Base-by-base conservation (phyloP, 345 rosid genomes). In the Citrus medica region DNA sequence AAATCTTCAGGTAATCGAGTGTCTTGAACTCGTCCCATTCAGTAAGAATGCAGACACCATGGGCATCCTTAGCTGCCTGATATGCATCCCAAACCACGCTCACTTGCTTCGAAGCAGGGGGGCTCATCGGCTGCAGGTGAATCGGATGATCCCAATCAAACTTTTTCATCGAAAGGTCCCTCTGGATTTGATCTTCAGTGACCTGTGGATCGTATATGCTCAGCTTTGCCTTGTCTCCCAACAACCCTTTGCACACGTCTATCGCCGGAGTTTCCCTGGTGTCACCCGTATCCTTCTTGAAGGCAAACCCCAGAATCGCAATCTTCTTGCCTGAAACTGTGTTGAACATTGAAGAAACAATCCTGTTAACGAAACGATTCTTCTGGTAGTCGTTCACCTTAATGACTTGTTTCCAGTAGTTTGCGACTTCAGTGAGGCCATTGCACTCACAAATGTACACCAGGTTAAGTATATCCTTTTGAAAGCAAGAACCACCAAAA, bases 21-120 rank as follows among this genome's bases (percentile, higher is more conserved):
- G 78, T 86, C 90, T 84, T 94, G 85, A 92, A 94, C 79, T 94
- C 95, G 38, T 91, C 94, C 97, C 98, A 91, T 81, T 94, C 97
- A 0, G 98, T 94, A 63, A 92, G 85, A 77, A 94, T 88, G 87
- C 98, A 94, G 21, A 92, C 51, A 14, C 91, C 93, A 17, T 94
- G 98, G 0, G 97, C 97, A 35, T 84, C 89, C 79, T 91, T 92
- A 6, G 89, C 80, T 28, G 98, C 93, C 79, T 86, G 87, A 28
- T 92, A 94, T 2, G 95, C 95, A 75, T 92, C 92, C 91, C 90
- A 86, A 7, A 83, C 88, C 17, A 90, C 87, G 9, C 74, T 86
- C 75, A 89, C 93, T 85, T 90, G 92, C 84, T 90, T 88, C 73
- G 82, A 83, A 0, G 90, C 38, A 8, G 86, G 69, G 14, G 92